Evolutionary conservation across 345 rosid species (phyloP).

Genomic region (Kandelia obovata): DNA sequence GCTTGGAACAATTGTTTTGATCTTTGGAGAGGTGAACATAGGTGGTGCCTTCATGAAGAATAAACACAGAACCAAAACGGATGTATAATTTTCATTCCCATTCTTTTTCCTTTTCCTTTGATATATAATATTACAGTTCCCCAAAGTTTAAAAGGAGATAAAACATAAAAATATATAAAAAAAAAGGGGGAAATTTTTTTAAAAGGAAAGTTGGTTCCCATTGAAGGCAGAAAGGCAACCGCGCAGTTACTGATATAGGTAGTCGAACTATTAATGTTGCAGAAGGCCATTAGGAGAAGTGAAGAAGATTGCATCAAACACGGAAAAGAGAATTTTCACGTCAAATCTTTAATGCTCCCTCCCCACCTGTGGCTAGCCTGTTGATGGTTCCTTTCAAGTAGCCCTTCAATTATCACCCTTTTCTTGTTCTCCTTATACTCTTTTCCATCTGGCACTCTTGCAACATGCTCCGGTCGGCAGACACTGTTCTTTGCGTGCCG

Average conservation of each 20-base stretch:
- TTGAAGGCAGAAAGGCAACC: background rate
- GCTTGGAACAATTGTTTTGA: too few species aligned
- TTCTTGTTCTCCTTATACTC: conserved; percentile 12
- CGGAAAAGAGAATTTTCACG: conserved; percentile 26
- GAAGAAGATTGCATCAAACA: background rate
- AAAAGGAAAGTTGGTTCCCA: conserved; percentile 14
- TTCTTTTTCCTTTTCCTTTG: too few species aligned
- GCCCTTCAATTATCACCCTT: conserved; percentile 34
- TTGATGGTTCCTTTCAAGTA: conserved; percentile 29
- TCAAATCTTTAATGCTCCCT: conserved; percentile 24
- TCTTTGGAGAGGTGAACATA: too few species aligned
- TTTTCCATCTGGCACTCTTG: background rate
- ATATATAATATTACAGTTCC: too few species aligned
- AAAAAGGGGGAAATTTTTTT: background rate
- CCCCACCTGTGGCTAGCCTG: background rate
- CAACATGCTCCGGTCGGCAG: conserved; percentile 1
- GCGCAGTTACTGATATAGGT: too few species aligned
- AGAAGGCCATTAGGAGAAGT: too few species aligned
- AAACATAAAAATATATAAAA: background rate
- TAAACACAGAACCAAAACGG: too few species aligned
- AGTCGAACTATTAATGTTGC: too few species aligned
- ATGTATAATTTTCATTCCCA: too few species aligned
- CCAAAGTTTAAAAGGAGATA: too few species aligned
- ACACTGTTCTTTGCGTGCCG: background rate
- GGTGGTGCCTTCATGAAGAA: too few species aligned